Evolutionary conservation across 257 asterid species (phyloP).

Genomic region (Solanum chaucha): DNA sequence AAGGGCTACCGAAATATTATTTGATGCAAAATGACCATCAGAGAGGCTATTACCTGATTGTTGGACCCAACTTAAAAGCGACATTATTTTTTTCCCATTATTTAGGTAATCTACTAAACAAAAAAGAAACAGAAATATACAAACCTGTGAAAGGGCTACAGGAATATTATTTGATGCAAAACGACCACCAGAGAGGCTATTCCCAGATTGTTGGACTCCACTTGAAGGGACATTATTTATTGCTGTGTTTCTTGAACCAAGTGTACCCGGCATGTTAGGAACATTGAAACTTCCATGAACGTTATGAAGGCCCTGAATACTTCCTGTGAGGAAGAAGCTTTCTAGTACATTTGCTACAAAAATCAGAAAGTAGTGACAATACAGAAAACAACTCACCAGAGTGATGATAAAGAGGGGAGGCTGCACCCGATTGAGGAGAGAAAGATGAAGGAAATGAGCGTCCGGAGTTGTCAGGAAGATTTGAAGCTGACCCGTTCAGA

Average conservation of each 20-base stretch:
- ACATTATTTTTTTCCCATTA: constrained; percentile 36
- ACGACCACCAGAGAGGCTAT: constrained; percentile 75
- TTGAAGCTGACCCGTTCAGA: constrained; percentile 71
- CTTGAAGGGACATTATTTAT: constrained; percentile 75
- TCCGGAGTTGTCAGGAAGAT: constrained; percentile 79
- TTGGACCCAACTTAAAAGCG: constrained; percentile 76
- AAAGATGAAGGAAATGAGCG: constrained; percentile 78
- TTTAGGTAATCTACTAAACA: background rate
- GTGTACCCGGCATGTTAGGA: constrained; percentile 79
- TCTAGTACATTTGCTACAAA: constrained; percentile 1
- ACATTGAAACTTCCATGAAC: constrained; percentile 81
- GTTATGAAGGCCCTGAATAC: constrained; percentile 85
- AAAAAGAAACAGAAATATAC: constrained; percentile 2
- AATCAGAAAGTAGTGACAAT: background rate
- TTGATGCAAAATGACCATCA: constrained; percentile 78
- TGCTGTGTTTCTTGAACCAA: constrained; percentile 79
- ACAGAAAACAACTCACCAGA: constrained; percentile 47
- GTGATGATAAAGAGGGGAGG: constrained; percentile 79
- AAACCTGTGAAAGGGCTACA: constrained; percentile 80
- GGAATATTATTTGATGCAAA: constrained; percentile 85
- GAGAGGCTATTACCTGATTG: constrained; percentile 70
- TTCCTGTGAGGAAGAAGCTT: constrained; percentile 44
- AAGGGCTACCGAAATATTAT: constrained; percentile 66
- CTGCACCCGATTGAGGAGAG: constrained; percentile 91
- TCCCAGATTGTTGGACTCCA: constrained; percentile 80